These are phyloP conservation scores for Mycena haematopus DNA, from an alignment of 768 basidiomycete genomes.

Conservation along the genomic window DNA sequence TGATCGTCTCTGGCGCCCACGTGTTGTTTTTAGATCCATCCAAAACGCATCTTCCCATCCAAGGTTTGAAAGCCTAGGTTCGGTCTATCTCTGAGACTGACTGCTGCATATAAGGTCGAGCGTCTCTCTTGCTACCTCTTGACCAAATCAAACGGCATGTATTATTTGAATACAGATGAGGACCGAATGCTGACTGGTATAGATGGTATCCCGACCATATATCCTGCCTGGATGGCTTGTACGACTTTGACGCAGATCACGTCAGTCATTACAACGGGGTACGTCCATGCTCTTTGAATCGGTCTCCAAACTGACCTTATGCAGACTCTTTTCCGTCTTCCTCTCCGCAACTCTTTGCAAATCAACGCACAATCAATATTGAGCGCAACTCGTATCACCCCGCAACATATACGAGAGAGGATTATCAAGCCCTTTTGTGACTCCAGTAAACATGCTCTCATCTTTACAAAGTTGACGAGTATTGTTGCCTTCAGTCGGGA, in stretches of 20 bases:
- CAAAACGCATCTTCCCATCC: slow-evolving; percentile 45
- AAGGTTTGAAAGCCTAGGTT: not conserved
- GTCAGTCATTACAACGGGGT: slow-evolving; percentile 47
- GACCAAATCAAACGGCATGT: slow-evolving; percentile 42
- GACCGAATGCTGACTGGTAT: not conserved
- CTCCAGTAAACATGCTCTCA: slow-evolving; percentile 43
- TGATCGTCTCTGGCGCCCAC: slow-evolving; percentile 39
- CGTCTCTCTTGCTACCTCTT: slow-evolving; percentile 41
- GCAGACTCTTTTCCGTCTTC: slow-evolving; percentile 56
- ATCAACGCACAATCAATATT: slow-evolving; percentile 33
- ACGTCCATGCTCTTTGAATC: slow-evolving; percentile 26
- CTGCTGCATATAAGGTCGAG: slow-evolving; percentile 28
- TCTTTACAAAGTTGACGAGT: slow-evolving; percentile 46
- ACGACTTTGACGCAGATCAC: slow-evolving; percentile 42
- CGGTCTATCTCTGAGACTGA: not conserved
- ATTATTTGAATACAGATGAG: not conserved
- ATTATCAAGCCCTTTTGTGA: slow-evolving; percentile 41
- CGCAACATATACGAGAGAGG: slow-evolving; percentile 31
- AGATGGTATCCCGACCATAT: slow-evolving; percentile 54
- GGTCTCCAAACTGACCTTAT: slow-evolving; percentile 8
- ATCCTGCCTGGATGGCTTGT: slow-evolving; percentile 44
- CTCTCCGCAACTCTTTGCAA: slow-evolving; percentile 43
- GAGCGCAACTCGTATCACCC: slow-evolving; percentile 31
- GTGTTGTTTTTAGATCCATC: slow-evolving; percentile 55
- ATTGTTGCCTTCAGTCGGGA: slow-evolving; percentile 39